These are phyloP conservation scores for Moniliella sp. DNA, from an alignment of 1,284 basidiomycete species.

Conservation along the genomic window DNA sequence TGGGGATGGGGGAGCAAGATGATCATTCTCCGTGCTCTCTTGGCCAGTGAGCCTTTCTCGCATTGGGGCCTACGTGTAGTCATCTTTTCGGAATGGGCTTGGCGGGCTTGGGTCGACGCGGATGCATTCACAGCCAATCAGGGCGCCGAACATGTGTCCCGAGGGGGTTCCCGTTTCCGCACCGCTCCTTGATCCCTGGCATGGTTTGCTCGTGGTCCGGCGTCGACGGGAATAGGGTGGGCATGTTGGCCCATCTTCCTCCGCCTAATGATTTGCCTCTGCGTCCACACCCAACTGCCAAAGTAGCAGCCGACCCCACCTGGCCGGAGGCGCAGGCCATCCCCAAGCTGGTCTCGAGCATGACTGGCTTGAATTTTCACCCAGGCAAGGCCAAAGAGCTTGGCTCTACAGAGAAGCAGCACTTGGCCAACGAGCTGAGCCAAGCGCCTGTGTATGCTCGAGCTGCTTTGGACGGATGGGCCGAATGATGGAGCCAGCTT, in stretches of 20 bases:
- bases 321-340: neutral
- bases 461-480: too few relatives aligned
- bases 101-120: constrained; percentile 6
- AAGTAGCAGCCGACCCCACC: neutral
- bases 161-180: neutral
- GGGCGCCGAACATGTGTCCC: neutral
- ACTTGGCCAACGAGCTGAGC: too few relatives aligned
- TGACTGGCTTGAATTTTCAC: neutral
- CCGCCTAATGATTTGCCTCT: neutral
- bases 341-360: neutral
- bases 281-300: neutral
- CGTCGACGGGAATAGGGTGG: neutral
- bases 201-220: neutral
- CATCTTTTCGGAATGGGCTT: constrained; percentile 24
- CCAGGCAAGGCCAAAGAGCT: neutral
- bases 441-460: too few relatives aligned
- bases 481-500: too few relatives aligned
- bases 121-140: neutral
- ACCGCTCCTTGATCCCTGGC: neutral
- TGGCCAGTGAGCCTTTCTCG: constrained; percentile 24
- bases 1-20: constrained; percentile 4
- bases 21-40: constrained; percentile 23
- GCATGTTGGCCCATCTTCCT: neutral
- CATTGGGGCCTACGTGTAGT: constrained; percentile 22
- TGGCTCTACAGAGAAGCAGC: too few relatives aligned